Conservation (phyloP, 2,329 filamentous ascomycete species). For the Aureobasidium musti region DNA sequence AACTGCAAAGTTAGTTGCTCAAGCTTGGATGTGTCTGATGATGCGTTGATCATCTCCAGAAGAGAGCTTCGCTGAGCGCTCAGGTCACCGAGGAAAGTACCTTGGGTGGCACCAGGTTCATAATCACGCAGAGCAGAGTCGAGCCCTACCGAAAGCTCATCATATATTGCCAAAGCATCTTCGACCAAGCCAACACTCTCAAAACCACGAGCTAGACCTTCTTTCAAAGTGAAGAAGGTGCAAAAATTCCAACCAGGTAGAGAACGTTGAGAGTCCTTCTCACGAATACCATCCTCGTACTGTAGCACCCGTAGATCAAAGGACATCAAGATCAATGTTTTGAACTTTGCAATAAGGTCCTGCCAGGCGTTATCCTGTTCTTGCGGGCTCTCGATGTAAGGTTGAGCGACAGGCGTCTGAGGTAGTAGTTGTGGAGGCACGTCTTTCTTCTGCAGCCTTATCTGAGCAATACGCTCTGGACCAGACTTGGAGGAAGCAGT, state of each 20-base stretch:
- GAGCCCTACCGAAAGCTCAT: conserved; percentile 85
- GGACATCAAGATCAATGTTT: conserved; percentile 79
- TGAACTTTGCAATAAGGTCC: conserved; percentile 83
- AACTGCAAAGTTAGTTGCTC: conserved; percentile 18
- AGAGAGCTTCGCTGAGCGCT: conserved; percentile 26
- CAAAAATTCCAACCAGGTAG: conserved; percentile 99
- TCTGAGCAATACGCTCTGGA: conserved; percentile 78
- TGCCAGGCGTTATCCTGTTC: conserved; percentile 82
- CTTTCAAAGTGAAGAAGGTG: conserved; percentile 97
- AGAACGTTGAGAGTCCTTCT: conserved; percentile 82
- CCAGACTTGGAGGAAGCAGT: conserved; percentile 73
- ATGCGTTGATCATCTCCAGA: neutral
- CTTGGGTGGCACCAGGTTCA: conserved; percentile 51
- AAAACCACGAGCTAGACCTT: conserved; percentile 88
- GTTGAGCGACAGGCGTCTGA: conserved; percentile 46
- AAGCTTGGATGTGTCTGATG: neutral
- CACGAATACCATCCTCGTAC: conserved; percentile 96
- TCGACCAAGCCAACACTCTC: conserved; percentile 96
- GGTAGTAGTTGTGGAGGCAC: conserved; percentile 51
- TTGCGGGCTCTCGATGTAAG: conserved; percentile 69
- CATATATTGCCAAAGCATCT: conserved; percentile 91
- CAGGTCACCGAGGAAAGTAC: conserved; percentile 31
- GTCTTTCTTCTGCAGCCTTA: conserved; percentile 65
- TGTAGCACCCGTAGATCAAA: conserved; percentile 90
- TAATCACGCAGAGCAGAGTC: conserved; percentile 81